Evolutionary conservation across 805 yeast species (phyloP), one percentile per base, ranked within the genome.

Genomic region (Teunomyces aglyptinius): DNA sequence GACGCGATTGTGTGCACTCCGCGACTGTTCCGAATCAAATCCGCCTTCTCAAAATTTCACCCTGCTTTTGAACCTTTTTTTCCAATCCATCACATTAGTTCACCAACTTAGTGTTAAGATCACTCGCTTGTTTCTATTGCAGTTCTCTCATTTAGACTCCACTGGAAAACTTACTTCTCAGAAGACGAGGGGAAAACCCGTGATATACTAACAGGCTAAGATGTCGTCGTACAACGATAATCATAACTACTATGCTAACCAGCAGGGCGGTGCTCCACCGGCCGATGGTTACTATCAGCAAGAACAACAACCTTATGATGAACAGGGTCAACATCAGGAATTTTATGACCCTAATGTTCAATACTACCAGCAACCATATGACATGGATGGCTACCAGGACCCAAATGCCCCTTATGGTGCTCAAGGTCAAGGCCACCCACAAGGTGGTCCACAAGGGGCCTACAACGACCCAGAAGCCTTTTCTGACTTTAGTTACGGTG

Each of bases 151-250:
- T 26, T 41, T 29, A 28, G 36, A 36, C 28, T 41, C 27, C 44
- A 40, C 38, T 44, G 44, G 44, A 34, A 31, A n/a, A 20, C 28
- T 22, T 22, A 7, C 2, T 36, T 13, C 24, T 36, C 12, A 18
- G 20, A 33, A 15, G 12, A 16, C 38, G 13, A 33, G 20, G 38
- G 38, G 38, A 12, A 33, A 33, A 22, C 39, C 15, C 39, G 39
- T 36, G 29, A 19, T 31, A 32, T 56, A 58, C 63, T 58, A 58
- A 58, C 63, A 27, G 7, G 36, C 46, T 38, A 19, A 73, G 80
- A 80, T 80, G 85, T 80, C 85, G 68, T 79, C 85, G 68, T 79
- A 80, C 68, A 75, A 73, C 77, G 83, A 80, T 69, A 70, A 69
- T 61, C 69, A 70, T 53, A 72, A 78, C 56, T 73, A 75, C 63